Evolutionary conservation across 257 asterid species (phyloP).

Genomic region (Nicotiana undulata): DNA sequence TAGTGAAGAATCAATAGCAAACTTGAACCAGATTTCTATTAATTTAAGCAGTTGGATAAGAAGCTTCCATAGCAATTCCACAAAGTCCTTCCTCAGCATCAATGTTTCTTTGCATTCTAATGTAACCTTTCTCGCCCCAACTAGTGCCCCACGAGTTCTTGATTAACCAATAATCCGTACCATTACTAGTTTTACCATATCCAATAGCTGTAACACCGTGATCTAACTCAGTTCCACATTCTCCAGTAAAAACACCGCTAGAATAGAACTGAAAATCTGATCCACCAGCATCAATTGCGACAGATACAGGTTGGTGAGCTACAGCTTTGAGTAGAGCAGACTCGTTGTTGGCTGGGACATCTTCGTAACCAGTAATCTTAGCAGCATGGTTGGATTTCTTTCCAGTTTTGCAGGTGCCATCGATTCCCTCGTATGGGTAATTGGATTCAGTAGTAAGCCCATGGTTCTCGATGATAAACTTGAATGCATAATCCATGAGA

Average conservation of each 20-base stretch:
- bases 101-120: background rate
- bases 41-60: background rate
- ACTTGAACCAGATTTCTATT: background rate
- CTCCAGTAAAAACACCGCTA: background rate
- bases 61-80: background rate
- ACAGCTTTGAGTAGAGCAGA: background rate
- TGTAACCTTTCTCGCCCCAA: background rate
- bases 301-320: background rate
- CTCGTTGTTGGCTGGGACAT: background rate
- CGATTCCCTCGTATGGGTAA: background rate
- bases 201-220: background rate
- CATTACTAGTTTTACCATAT: background rate
- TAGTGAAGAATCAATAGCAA: background rate
- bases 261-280: background rate
- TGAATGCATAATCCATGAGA: background rate
- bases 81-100: background rate
- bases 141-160: conserved; percentile 1
- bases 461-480: background rate
- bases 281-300: background rate
- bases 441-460: conserved; percentile 1
- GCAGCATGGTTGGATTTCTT: background rate
- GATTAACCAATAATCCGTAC: background rate
- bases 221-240: conserved; percentile 1
- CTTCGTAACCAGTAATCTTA: background rate
- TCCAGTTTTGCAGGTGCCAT: background rate